phyloP scores from a whole-genome alignment of 805 yeast species.

The Kuraishia hungarica region DNA sequence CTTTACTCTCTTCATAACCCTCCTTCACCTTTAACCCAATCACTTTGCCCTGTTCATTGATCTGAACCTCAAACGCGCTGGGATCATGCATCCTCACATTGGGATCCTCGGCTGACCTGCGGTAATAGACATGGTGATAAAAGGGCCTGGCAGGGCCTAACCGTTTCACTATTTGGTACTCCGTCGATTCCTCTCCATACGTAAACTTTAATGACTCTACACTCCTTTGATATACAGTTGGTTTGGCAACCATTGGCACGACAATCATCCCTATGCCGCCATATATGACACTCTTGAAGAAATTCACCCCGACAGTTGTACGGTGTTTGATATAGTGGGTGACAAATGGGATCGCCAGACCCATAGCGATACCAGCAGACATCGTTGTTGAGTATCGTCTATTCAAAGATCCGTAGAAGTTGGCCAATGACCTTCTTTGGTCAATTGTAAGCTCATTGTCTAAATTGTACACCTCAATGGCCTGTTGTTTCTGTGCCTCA shows the following conservation, averaged over 20 bases:
- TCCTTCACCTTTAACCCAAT: not conserved
- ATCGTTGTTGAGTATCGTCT: not conserved
- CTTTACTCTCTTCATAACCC: not conserved
- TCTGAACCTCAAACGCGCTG: not conserved
- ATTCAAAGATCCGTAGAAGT: not conserved
- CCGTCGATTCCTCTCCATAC: not conserved
- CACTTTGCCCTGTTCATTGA: not conserved
- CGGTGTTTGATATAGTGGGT: conserved; percentile 1
- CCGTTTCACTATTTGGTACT: not conserved
- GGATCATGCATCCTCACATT: not conserved
- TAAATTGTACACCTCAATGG: not conserved
- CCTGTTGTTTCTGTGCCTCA: not conserved
- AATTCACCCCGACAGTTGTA: conserved; percentile 1
- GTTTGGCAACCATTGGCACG: not conserved
- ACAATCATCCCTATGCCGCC: not conserved
- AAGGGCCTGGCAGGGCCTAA: not conserved
- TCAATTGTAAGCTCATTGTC: not conserved
- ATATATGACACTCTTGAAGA: not conserved
- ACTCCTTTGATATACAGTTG: not conserved
- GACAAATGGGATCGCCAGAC: not conserved
- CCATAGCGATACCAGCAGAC: not conserved
- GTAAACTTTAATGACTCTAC: not conserved
- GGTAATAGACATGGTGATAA: not conserved
- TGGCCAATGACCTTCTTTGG: not conserved
- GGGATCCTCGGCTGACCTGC: not conserved